Conservation (phyloP, 495 filamentous ascomycete genomes). For the Apiosordaria backusii region DNA sequence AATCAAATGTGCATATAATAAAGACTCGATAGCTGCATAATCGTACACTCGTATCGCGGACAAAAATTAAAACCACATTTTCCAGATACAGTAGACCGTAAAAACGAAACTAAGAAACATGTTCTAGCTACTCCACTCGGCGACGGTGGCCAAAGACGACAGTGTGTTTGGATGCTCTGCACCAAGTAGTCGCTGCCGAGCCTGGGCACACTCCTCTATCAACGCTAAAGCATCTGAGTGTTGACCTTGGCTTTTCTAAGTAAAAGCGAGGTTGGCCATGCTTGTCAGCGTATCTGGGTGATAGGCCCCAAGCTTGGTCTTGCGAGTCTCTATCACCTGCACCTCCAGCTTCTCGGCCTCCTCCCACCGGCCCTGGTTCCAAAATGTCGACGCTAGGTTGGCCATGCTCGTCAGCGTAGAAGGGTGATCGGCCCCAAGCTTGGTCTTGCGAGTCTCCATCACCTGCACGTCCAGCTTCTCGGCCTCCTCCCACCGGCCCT, state of each 20-base stretch:
- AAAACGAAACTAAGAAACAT: too few species aligned
- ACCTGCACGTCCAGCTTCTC: constrained; percentile 17
- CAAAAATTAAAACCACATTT: too few species aligned
- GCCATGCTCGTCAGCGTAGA: constrained; percentile 20
- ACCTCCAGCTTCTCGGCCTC: too few species aligned
- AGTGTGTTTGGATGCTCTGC: constrained; percentile 8
- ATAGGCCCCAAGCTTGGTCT: constrained; percentile 15
- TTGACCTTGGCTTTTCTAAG: constrained; percentile 11
- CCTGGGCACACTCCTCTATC: neutral
- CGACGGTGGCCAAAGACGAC: too few species aligned
- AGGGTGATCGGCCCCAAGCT: constrained; percentile 19
- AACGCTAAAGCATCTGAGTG: neutral
- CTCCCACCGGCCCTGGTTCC: constrained; percentile 16
- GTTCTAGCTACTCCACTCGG: too few species aligned
- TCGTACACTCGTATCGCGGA: too few species aligned
- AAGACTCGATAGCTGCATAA: too few species aligned
- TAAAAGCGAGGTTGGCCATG: constrained; percentile 10
- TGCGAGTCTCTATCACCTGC: too few species aligned
- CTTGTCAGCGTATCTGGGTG: constrained; percentile 16
- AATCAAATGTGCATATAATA: too few species aligned
- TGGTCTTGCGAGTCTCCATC: constrained; percentile 8
- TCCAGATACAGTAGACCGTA: too few species aligned
- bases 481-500: neutral
- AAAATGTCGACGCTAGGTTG: constrained; percentile 20
- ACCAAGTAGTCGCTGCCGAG: neutral